A percentile compares a stretch with the other conserved stretches of the same genome.
phyloP scores from a whole-genome alignment of 768 basidiomycete genomes.

The Glaciozyma antarctica region DNA sequence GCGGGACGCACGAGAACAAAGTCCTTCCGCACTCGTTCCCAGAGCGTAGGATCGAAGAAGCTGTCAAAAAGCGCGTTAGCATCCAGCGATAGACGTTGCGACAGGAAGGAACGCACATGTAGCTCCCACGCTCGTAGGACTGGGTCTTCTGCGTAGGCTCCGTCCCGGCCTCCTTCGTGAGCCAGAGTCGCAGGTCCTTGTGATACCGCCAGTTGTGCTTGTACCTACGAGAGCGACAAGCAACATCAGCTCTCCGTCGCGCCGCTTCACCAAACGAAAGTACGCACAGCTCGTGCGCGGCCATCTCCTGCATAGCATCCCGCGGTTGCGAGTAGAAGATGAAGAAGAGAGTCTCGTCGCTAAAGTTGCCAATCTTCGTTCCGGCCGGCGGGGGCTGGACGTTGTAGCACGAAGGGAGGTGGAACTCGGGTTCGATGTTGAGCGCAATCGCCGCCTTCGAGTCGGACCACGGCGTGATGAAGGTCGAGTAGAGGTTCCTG shows the following conservation, averaged over 20 bases:
- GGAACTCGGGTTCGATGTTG: conserved; percentile 82
- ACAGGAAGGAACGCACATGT: conserved; percentile 58
- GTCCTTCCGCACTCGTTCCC: conserved; percentile 31
- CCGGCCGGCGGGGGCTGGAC: conserved; percentile 80
- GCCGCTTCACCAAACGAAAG: background rate
- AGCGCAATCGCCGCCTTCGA: conserved; percentile 60
- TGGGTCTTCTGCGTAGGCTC: conserved; percentile 39
- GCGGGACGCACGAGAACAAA: conserved; percentile 16
- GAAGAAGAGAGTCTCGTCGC: conserved; percentile 93
- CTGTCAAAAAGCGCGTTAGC: background rate
- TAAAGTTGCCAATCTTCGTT: conserved; percentile 69
- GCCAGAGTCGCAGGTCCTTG: conserved; percentile 76
- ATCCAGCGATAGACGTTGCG: no score
- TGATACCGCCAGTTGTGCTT: conserved; percentile 94
- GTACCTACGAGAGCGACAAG: conserved; percentile 49
- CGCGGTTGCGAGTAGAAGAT: conserved; percentile 93
- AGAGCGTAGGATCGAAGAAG: conserved; percentile 32
- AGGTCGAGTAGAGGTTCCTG: conserved; percentile 48
- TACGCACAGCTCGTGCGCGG: conserved; percentile 86
- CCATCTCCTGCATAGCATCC: conserved; percentile 86
- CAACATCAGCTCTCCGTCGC: background rate
- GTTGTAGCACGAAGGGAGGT: conserved; percentile 82
- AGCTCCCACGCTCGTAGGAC: conserved; percentile 73
- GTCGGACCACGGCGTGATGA: conserved; percentile 95
- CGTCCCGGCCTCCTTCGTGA: conserved; percentile 80